phyloP scores from a whole-genome alignment of 441 rosid genomes.

The Jatropha multifida region DNA sequence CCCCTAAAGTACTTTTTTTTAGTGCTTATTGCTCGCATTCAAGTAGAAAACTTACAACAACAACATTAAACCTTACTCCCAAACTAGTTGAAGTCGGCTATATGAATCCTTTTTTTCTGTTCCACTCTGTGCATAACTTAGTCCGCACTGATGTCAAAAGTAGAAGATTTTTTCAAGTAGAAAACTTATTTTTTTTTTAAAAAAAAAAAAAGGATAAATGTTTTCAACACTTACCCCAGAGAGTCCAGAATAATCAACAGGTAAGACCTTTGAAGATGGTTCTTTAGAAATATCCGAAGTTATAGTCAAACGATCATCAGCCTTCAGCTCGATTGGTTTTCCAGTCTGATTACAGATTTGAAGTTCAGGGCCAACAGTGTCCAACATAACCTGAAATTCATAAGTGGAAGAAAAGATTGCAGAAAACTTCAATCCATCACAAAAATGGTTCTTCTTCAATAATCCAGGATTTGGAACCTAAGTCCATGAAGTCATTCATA shows the following conservation, averaged over 20 bases:
- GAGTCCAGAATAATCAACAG: constrained; percentile 12
- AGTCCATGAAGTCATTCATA: not conserved
- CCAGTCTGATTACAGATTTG: constrained; percentile 4
- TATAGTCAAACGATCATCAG: not conserved
- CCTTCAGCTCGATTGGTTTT: constrained; percentile 8
- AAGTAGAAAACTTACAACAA: no score
- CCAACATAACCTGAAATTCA: constrained; percentile 14
- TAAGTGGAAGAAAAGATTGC: not conserved
- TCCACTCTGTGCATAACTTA: no score
- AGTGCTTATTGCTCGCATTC: no score
- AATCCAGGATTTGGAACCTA: not conserved
- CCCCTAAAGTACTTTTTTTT: no score
- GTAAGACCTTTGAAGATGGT: constrained; percentile 10
- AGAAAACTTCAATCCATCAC: not conserved
- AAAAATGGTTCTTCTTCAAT: not conserved
- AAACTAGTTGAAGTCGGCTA: no score
- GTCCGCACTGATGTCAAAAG: no score
- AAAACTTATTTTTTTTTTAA: not conserved
- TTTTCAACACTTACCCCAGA: not conserved
- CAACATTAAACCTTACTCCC: no score
- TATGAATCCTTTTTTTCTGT: no score
- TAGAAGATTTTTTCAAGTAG: not conserved
- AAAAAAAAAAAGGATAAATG: not conserved
- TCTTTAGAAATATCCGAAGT: constrained; percentile 12
- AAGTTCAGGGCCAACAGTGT: constrained; percentile 17